Base-by-base conservation (phyloP, 176 grass and related monocot genomes). In the Eleusine coracana region DNA sequence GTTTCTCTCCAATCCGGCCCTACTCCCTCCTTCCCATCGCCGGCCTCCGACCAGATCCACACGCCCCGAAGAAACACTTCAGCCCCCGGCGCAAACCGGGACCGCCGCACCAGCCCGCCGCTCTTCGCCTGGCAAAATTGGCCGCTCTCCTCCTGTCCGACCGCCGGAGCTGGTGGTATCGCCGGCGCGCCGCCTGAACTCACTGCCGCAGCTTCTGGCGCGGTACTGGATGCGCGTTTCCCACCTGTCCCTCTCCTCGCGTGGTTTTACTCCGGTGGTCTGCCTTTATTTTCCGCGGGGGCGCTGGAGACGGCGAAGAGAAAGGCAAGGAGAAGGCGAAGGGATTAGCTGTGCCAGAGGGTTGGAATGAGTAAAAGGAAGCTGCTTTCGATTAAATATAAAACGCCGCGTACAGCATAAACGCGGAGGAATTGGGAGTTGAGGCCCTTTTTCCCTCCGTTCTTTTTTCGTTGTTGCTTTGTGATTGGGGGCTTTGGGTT, bases 311-410 rank as follows among this genome's bases (percentile, higher is more conserved):
- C 76, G 50, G 77, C 45, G 77, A 67, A 21, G 23, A 42, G 77
- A 55, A 34, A 34, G 67, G 46, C 49, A 51, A 37, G 9, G 34
- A 86, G 42, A 68, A 77, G 81, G 78, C 74, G 77, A n/a, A 29
- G 11, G 21, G 86, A 83, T 88, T 90, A 85, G 90, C 90, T 84
- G 92, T 89, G 82, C 92, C 87, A 89, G 64, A 88, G 66, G 40
- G 77, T 50, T 77, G 75, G 31, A 61, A 68, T 80, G 40, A 71
- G 69, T 29, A 61, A 85, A 85, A 88, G 67, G 51, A 83, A 86
- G 78, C 34, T 68, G 65, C 83, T 90, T 85, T 86, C 46, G 77
- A 78, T 80, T 80, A 81, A 85, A 88, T 81, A 87, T 81, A 87
- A 87, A 81, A 61, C 50, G 39, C 40, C 49, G 68, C 65, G 60